Conservation (phyloP, 2,329 filamentous ascomycete genomes). For the Pseudocercospora vitis region DNA sequence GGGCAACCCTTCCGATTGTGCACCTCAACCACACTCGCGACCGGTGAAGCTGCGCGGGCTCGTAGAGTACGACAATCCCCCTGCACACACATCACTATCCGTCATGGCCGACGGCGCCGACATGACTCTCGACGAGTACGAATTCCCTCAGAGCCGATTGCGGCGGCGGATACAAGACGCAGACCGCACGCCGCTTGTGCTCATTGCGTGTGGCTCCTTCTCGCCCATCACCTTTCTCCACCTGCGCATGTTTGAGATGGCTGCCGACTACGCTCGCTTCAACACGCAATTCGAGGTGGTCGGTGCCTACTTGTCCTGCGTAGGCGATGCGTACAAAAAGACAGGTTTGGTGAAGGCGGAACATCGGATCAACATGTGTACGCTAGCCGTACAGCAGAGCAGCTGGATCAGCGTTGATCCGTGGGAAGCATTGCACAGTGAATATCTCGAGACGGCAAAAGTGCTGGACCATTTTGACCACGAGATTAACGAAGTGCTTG, state of each 20-base stretch:
- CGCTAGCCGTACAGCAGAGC: slow-evolving; percentile 73
- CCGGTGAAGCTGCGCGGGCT: slow-evolving; percentile 10
- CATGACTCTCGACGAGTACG: slow-evolving; percentile 52
- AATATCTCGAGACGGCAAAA: slow-evolving; percentile 84
- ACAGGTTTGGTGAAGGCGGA: slow-evolving; percentile 71
- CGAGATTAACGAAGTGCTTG: slow-evolving; percentile 78
- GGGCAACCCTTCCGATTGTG: not conserved
- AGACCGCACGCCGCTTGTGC: slow-evolving; percentile 62
- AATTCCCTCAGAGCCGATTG: slow-evolving; percentile 62
- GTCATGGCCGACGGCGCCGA: slow-evolving; percentile 32
- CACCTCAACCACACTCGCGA: not conserved
- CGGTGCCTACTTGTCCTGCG: slow-evolving; percentile 81
- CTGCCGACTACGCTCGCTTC: slow-evolving; percentile 73
- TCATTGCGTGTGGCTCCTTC: slow-evolving; percentile 66
- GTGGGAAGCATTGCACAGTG: slow-evolving; percentile 81
- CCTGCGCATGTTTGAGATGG: slow-evolving; percentile 86
- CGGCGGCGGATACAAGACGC: slow-evolving; percentile 57
- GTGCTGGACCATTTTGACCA: slow-evolving; percentile 89
- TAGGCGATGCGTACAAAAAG: slow-evolving; percentile 76
- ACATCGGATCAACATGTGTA: slow-evolving; percentile 82
- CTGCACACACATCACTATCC: slow-evolving; percentile 5
- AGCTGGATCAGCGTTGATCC: slow-evolving; percentile 82
- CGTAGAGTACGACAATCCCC: slow-evolving; percentile 17
- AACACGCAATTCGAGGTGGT: slow-evolving; percentile 79
- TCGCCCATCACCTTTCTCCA: slow-evolving; percentile 61